Conservation (phyloP, 495 filamentous ascomycete species). For the Tricharina praecox region DNA sequence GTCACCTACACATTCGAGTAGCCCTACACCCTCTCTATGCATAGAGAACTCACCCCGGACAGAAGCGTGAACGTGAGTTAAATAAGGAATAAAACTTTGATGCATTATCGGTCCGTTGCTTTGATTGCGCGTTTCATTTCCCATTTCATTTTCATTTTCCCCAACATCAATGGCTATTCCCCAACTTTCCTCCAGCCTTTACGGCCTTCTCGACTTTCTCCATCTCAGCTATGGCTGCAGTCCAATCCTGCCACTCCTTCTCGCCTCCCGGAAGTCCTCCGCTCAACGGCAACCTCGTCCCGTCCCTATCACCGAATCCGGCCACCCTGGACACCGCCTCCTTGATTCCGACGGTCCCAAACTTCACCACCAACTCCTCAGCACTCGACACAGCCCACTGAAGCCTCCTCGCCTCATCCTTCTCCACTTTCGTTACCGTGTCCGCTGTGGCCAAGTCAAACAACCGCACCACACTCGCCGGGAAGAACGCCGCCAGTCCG, state of each 20-base stretch:
- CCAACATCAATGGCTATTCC: too few relatives aligned
- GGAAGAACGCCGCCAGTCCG: constrained; percentile 45
- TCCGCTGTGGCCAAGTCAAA: constrained; percentile 33
- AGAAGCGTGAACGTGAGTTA: too few relatives aligned
- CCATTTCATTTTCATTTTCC: too few relatives aligned
- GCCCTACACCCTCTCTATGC: too few relatives aligned
- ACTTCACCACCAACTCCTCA: constrained; percentile 42
- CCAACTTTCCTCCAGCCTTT: neutral
- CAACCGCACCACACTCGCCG: constrained; percentile 40
- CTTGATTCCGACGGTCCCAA: constrained; percentile 42
- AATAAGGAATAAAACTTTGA: too few relatives aligned
- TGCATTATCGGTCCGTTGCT: too few relatives aligned
- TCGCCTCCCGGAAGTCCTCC: constrained; percentile 34
- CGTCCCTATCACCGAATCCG: constrained; percentile 38
- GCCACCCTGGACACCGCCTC: constrained; percentile 40
- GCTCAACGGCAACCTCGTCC: constrained; percentile 37
- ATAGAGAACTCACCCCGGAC: too few relatives aligned
- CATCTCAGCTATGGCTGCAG: constrained; percentile 27
- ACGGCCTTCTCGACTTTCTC: constrained; percentile 26
- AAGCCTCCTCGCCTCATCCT: constrained; percentile 29
- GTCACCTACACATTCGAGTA: too few relatives aligned
- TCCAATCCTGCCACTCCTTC: constrained; percentile 34
- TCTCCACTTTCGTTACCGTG: constrained; percentile 25
- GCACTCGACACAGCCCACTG: constrained; percentile 41
- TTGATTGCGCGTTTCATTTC: too few relatives aligned